Base-by-base conservation (phyloP, 2,329 filamentous ascomycete genomes). In the Fusarium sp. region DNA sequence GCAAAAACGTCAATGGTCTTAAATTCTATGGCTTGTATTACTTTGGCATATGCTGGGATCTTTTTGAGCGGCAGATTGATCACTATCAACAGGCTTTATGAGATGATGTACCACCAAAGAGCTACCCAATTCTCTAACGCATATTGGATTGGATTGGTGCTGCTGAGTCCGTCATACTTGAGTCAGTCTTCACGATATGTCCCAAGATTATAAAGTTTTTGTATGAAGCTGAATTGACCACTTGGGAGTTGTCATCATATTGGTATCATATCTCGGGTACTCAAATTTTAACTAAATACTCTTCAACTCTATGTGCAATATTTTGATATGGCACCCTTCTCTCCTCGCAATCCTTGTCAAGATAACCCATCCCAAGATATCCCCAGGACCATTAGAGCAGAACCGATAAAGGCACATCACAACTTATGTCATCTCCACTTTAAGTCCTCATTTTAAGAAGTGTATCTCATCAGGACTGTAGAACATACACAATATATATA, bases 1-100 rank as follows among this genome's bases (percentile, higher is more conserved):
- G 75, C 73, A 73, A 70, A 69, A 62, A 57, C 69, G 68, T 65
- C 63, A 72, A 70, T 67, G 65, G 62, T 59, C 62, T 62, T 50
- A 55, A 56, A 55, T 37, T 34, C 50, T 70, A 58, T 47, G 46
- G 50, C 57, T 65, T 62, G 44, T 60, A 31, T 53, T 47, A 64
- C 42, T 50, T 57, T 37, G 28, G 41, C 30, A 62, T 45, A 34
- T 38, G 37, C 44, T 55, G 18, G 28, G 23, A 55, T 28, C 55
- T 38, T n/a, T 23, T 49, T 41, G 26, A 57, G 44, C 31, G 33
- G 49, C 44, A 46, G 42, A 53, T 34, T n/a, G 51, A 49, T 34
- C 16, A 41, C 26, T 41, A 23, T 40, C 41, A 51, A 20, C 12
- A 30, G 41, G 45, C 16, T 50, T 30, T 49, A 46, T 54, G 31